Evolutionary conservation across 331 rosid genomes (phyloP), one percentile per base, ranked within the genome.

Genomic region (Spiraea crenata): DNA sequence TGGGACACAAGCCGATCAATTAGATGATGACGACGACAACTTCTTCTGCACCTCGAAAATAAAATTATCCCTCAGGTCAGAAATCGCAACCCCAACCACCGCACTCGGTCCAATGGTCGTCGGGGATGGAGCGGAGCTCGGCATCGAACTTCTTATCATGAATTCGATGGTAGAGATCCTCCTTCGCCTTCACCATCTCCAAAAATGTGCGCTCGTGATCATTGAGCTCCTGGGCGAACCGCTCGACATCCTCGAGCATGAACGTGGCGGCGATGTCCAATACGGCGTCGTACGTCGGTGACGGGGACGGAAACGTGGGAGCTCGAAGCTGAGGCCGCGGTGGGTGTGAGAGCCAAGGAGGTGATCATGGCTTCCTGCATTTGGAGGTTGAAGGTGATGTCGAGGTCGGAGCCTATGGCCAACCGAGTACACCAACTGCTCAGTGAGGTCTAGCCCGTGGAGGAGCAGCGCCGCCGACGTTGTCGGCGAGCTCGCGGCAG

Each of bases 361-460:
- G 85, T 81, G n/a, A 34, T 35, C 63, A 82, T 41, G 54, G 82
- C 92, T 34, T 87, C 92, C 68, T 84, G 81, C 76, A 84, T 62
- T 66, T 84, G 89, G 8, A 87, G 82, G 11, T 73, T 31, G 75
- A 65, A 84, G 48, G 87, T 83, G 11, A 83, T 41, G 71, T 81
- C 85, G 60, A 76, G 74, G 66, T 86, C 86, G 46, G 81, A 62
- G 54, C 38, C 67, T 39, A 67, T 83, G 74, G 81, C 96, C 96
- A 16, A 81, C 96, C 9, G 80, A 77, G 2, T 90, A 90, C 69
- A 89, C 99, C 42, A 52, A 87, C 48, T 93, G 89, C 76, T 87
- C 99, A 0, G 95, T 93, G 15, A 67, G 82, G 11, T 90, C 95
- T 1, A 83, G 83, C 71, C 14, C 59, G 7, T 93, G 97, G 99